These are phyloP conservation scores for Blastobotrys serpentis DNA, from an alignment of 1,139 yeast species.

Conservation along the genomic window DNA sequence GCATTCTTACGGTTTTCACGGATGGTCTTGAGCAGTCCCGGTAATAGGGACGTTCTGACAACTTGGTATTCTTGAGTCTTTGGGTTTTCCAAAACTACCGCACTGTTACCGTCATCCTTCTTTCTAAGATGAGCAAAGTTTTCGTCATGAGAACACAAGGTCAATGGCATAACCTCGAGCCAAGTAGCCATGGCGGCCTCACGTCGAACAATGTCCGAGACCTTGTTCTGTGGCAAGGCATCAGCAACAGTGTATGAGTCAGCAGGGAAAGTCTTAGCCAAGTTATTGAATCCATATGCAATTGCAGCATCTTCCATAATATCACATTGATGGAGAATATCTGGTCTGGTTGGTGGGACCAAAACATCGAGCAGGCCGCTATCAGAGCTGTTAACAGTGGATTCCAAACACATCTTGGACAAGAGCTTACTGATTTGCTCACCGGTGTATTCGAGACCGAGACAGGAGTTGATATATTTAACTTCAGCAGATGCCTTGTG, in stretches of 20 bases:
- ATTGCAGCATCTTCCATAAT: conserved; percentile 98
- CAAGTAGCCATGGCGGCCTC: conserved; percentile 96
- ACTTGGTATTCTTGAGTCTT: conserved; percentile 97
- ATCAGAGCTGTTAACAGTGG: conserved; percentile 52
- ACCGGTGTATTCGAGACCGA: conserved; percentile 72
- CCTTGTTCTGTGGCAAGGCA: conserved; percentile 86
- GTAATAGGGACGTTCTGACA: conserved; percentile 89
- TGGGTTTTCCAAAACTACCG: conserved; percentile 92
- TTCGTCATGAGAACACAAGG: conserved; percentile 95
- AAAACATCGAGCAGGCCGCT: conserved; percentile 60
- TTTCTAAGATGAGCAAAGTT: conserved; percentile 82
- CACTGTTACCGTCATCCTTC: conserved; percentile 69
- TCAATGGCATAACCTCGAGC: conserved; percentile 93
- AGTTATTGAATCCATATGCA: conserved; percentile 90
- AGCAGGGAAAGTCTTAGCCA: conserved; percentile 77
- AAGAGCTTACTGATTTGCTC: conserved; percentile 68
- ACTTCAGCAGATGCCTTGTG: conserved; percentile 74
- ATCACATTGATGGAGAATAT: conserved; percentile 95
- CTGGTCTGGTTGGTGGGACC: conserved; percentile 93
- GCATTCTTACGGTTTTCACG: conserved; percentile 96
- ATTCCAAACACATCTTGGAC: conserved; percentile 76
- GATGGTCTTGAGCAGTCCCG: conserved; percentile 93
- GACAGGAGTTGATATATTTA: conserved; percentile 84
- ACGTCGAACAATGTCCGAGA: conserved; percentile 83
- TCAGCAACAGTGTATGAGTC: conserved; percentile 80